These are phyloP conservation scores for Boletus sensibilis DNA, from an alignment of 768 basidiomycete species.

Conservation along the genomic window DNA sequence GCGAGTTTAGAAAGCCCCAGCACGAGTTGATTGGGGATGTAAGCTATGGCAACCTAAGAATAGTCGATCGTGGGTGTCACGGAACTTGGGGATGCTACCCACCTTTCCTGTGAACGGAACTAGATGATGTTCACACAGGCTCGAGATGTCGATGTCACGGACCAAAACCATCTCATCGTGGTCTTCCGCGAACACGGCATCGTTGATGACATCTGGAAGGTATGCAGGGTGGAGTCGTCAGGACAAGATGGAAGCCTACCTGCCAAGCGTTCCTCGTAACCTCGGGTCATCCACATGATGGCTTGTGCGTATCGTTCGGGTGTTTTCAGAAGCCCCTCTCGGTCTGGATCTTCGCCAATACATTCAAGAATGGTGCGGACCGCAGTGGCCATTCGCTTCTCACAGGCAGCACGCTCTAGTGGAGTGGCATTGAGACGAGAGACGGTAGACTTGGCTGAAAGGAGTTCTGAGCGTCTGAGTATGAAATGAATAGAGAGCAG, in stretches of 20 bases:
- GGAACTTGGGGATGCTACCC: constrained; percentile 29
- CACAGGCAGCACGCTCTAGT: constrained; percentile 66
- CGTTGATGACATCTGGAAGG: constrained; percentile 88
- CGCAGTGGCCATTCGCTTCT: constrained; percentile 76
- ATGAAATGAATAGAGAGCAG: constrained; percentile 5
- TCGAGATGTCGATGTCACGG: constrained; percentile 94
- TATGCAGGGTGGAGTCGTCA: constrained; percentile 11
- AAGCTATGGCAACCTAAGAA: constrained; percentile 89
- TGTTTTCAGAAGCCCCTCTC: constrained; percentile 89
- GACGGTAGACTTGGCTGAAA: constrained; percentile 83
- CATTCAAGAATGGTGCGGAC: constrained; percentile 93
- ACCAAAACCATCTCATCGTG: constrained; percentile 99
- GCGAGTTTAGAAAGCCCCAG: constrained; percentile 96
- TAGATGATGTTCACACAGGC: constrained; percentile 97
- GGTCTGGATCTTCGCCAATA: constrained; percentile 96
- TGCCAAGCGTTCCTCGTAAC: constrained; percentile 93
- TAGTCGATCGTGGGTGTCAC: constrained; percentile 20
- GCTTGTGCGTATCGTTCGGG: constrained; percentile 97
- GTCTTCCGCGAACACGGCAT: constrained; percentile 97
- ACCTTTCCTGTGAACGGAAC: constrained; percentile 98
- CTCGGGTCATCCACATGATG: constrained; percentile 98
- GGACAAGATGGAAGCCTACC: constrained; percentile 45
- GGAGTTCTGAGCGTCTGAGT: constrained; percentile 14
- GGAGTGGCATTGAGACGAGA: constrained; percentile 79
- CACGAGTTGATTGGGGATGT: constrained; percentile 94